Evolutionary conservation across 805 yeast genomes (phyloP).

Genomic region (Suhomyces faveliae): DNA sequence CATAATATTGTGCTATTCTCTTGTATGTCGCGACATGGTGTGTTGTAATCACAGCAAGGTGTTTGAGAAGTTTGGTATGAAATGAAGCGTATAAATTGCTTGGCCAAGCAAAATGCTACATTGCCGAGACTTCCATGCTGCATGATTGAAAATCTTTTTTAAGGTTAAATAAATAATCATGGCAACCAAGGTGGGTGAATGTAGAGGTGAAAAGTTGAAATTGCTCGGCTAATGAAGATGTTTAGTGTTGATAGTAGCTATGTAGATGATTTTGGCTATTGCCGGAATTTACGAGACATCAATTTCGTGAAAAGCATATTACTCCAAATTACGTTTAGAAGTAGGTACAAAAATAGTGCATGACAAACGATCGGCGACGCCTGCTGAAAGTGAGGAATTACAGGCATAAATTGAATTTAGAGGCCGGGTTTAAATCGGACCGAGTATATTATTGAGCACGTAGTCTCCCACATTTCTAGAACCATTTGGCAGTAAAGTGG

Average conservation of each 20-base stretch:
- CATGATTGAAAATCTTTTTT: neutral
- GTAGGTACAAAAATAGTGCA: too few relatives aligned
- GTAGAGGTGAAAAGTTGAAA: too few relatives aligned
- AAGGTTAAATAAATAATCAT: too few relatives aligned
- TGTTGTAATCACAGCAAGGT: neutral
- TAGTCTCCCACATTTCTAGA: too few relatives aligned
- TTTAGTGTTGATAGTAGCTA: neutral
- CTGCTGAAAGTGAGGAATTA: neutral
- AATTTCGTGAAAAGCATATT: neutral
- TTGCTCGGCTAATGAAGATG: too few relatives aligned
- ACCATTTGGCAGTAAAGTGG: too few relatives aligned
- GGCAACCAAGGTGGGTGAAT: too few relatives aligned
- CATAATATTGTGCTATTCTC: neutral
- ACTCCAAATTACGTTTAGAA: too few relatives aligned
- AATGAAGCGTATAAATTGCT: neutral
- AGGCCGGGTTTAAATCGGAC: too few relatives aligned
- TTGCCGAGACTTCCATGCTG: neutral
- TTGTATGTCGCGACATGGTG: neutral
- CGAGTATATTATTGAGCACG: neutral
- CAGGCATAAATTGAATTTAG: neutral
- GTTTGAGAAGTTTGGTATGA: neutral
- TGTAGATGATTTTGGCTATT: neutral
- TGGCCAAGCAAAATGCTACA: neutral
- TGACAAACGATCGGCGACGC: neutral
- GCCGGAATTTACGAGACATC: neutral